Conservation (phyloP, 1,139 yeast genomes). For the Blastobotrys aristatus region DNA sequence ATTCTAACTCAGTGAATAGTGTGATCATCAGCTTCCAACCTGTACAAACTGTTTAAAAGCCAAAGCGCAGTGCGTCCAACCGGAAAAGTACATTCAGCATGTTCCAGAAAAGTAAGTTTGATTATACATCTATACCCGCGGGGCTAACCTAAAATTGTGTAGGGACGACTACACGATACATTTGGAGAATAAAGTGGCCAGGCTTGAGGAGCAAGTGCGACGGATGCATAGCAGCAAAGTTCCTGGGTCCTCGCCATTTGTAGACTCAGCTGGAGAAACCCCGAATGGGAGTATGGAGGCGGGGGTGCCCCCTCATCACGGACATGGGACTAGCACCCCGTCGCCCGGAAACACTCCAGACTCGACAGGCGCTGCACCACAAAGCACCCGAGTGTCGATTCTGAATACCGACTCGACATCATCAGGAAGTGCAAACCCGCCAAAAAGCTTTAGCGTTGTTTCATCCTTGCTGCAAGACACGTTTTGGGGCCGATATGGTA, state of each 20-base stretch:
- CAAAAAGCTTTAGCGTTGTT: slow-evolving; percentile 30
- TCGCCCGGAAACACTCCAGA: background rate
- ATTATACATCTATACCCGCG: slow-evolving; percentile 9
- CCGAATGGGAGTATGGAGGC: background rate
- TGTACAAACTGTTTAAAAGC: slow-evolving; percentile 60
- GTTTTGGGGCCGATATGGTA: slow-evolving; percentile 24
- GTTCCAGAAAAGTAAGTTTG: slow-evolving; percentile 24
- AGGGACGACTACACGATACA: slow-evolving; percentile 50
- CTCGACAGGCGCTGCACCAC: background rate
- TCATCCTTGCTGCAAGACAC: slow-evolving; percentile 29
- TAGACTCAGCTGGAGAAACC: background rate
- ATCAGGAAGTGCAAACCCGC: slow-evolving; percentile 20
- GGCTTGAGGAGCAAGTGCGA: slow-evolving; percentile 38
- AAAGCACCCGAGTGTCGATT: slow-evolving; percentile 8
- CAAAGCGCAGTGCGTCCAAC: slow-evolving; percentile 52
- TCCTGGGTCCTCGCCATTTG: background rate
- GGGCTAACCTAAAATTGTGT: background rate
- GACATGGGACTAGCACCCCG: background rate
- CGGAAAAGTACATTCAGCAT: slow-evolving; percentile 43
- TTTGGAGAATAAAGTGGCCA: slow-evolving; percentile 47
- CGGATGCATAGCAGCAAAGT: background rate
- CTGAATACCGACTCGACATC: slow-evolving; percentile 25
- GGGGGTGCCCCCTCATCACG: background rate
- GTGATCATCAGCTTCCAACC: slow-evolving; percentile 56
- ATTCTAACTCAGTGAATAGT: slow-evolving; percentile 29